phyloP scores from a whole-genome alignment of 495 filamentous ascomycete species.

The Aspergillus conjunctus region DNA sequence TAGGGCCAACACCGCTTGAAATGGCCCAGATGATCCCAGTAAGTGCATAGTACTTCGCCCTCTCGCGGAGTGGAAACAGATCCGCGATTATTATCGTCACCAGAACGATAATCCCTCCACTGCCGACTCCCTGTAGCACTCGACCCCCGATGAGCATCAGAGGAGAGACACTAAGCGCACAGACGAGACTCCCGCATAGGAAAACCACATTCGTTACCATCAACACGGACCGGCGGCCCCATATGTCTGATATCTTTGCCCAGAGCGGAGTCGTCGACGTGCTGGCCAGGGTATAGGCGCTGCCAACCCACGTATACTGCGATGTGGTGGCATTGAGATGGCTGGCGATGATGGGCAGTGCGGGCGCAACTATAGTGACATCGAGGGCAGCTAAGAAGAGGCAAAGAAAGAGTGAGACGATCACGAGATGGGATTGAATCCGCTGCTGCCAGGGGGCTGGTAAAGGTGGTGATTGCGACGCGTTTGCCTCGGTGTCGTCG shows the following conservation, averaged over 20 bases:
- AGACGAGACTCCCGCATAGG: constrained; percentile 64
- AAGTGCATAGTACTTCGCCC: constrained; percentile 37
- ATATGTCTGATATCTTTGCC: constrained; percentile 73
- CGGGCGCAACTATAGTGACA: constrained; percentile 40
- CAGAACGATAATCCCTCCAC: constrained; percentile 33
- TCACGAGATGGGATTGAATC: neutral
- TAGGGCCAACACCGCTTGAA: constrained; percentile 36
- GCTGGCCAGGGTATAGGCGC: constrained; percentile 59
- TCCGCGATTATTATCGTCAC: constrained; percentile 35
- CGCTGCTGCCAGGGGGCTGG: neutral
- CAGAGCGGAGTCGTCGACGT: constrained; percentile 61
- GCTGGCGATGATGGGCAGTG: constrained; percentile 54
- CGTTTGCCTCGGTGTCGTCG: neutral
- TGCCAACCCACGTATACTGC: constrained; percentile 67
- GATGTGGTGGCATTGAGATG: constrained; percentile 50
- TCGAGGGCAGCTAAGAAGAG: constrained; percentile 36
- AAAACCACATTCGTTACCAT: constrained; percentile 65
- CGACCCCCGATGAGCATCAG: constrained; percentile 50
- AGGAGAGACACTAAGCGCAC: constrained; percentile 48
- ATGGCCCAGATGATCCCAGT: constrained; percentile 38
- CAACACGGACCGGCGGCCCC: constrained; percentile 71
- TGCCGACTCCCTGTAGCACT: constrained; percentile 39
- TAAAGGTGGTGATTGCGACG: neutral
- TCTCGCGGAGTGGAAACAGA: constrained; percentile 42
- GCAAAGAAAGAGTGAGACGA: constrained; percentile 2